Conservation (phyloP, 805 yeast species). For the Osmozyma mogii region DNA sequence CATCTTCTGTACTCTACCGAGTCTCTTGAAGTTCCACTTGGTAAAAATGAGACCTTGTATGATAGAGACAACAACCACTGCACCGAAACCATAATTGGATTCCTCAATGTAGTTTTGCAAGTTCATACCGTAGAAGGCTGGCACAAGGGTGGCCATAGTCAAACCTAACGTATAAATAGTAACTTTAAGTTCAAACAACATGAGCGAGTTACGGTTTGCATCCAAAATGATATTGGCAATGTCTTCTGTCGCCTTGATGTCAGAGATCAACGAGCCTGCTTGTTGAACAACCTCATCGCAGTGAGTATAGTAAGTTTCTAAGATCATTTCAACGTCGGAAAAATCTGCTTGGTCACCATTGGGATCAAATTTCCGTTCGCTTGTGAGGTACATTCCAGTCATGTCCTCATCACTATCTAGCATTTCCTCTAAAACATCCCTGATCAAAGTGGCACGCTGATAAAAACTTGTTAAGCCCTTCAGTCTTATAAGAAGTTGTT, state of each 20-base stretch:
- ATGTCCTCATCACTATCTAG: constrained; percentile 83
- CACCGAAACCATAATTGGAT: constrained; percentile 52
- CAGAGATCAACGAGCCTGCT: constrained; percentile 72
- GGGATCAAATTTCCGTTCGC: constrained; percentile 18
- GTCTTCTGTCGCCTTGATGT: constrained; percentile 86
- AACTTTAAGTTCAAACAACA: constrained; percentile 78
- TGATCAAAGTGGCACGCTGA: constrained; percentile 67
- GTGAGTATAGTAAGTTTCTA: constrained; percentile 85
- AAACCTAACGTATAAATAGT: constrained; percentile 80
- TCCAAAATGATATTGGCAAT: constrained; percentile 86
- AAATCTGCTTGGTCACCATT: constrained; percentile 25
- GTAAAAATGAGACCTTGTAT: constrained; percentile 50
- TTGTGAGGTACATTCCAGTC: constrained; percentile 67
- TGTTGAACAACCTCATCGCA: constrained; percentile 92
- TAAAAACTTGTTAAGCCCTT: constrained; percentile 64
- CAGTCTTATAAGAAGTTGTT: constrained; percentile 65
- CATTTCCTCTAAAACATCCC: constrained; percentile 76
- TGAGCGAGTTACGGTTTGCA: constrained; percentile 82
- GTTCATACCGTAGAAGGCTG: constrained; percentile 89
- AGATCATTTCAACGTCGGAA: constrained; percentile 77
- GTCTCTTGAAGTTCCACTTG: constrained; percentile 44
- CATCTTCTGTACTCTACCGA: constrained; percentile 56
- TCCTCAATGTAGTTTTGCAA: constrained; percentile 72
- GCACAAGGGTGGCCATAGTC: constrained; percentile 75
- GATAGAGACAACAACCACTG: constrained; percentile 45